Base-by-base conservation (phyloP, 805 yeast genomes). In the Maudiozyma turicensis region DNA sequence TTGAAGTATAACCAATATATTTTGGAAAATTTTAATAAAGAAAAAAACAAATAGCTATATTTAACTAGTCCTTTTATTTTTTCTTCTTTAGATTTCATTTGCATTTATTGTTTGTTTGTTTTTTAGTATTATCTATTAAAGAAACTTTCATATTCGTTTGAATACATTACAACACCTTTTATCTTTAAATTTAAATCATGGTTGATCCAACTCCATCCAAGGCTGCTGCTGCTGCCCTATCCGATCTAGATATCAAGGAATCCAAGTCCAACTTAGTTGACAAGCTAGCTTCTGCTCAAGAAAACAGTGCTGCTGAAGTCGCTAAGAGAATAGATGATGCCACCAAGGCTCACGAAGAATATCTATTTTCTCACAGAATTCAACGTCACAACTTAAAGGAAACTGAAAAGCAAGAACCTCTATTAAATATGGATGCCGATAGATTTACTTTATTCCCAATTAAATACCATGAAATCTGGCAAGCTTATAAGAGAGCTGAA, bases 401-500 rank as follows among this genome's bases (percentile, higher is more conserved):
- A 53, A 59, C 78, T 60, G 96, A 91, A 74, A 78, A 79, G 68
- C 85, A 86, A 50, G 99, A 91, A 76, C 98, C 98, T 1, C 71
- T 91, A 61, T 77, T 91, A 61, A 63, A 67, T 47, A 96, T 88
- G 71, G 93, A 91, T 79, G 80, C 79, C 59, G 80, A 80, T 64
- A 82, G 99, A 66, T 89, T 87, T 63, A 97, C 93, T 47, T 73
- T 91, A 52, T 90, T 90, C 81, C 99, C 99, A 58, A 88, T 91
- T 72, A 85, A 86, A 72, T 93, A 89, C 74, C 91, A 90, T 67
- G 98, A 91, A 73, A 86, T 91, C 68, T 91, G 98, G 98, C 96
- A 91, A 71, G 90, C 95, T 77, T 91, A 91, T 73, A 91, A 91
- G 77, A 88, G 91, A 73, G 97, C 98, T 46, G 99, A 93, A 76